A percentile compares a stretch with the other conserved stretches of the same genome.
These are phyloP conservation scores for Lentinula novae-zelandiae DNA, from an alignment of 1,284 basidiomycete genomes.

Conservation along the genomic window DNA sequence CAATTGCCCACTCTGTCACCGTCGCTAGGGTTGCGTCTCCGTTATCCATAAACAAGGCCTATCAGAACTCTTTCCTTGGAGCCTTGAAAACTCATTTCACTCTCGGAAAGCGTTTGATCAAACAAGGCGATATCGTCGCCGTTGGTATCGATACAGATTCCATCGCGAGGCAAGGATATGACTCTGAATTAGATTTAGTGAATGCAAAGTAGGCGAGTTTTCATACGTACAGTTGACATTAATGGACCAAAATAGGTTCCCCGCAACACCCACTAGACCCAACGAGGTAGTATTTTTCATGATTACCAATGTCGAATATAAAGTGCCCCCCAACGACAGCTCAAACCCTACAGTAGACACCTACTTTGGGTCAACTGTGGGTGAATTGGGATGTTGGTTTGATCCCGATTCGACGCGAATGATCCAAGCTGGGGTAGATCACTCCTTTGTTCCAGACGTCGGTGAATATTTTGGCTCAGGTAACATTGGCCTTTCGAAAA, in stretches of 20 bases:
- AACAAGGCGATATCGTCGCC: slow-evolving; percentile 79
- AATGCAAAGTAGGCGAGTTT: slow-evolving; percentile 17
- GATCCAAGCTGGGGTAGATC: slow-evolving; percentile 76
- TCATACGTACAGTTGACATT: not conserved
- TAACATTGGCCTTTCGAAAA: slow-evolving; percentile 23
- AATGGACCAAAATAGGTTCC: not conserved
- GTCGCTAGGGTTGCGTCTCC: slow-evolving; percentile 85
- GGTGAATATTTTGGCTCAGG: slow-evolving; percentile 52
- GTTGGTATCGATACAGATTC: slow-evolving; percentile 63
- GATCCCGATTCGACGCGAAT: slow-evolving; percentile 74
- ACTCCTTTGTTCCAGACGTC: slow-evolving; percentile 62
- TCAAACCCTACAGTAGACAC: slow-evolving; percentile 33
- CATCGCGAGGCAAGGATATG: slow-evolving; percentile 30
- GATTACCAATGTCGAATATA: slow-evolving; percentile 75
- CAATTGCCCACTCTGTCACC: slow-evolving; percentile 70
- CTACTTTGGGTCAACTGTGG: slow-evolving; percentile 48
- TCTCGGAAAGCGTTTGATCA: slow-evolving; percentile 57
- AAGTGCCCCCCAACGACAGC: slow-evolving; percentile 38
- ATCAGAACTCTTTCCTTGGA: slow-evolving; percentile 68
- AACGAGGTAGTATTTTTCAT: slow-evolving; percentile 63
- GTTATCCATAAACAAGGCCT: slow-evolving; percentile 67
- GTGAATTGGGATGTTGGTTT: slow-evolving; percentile 85
- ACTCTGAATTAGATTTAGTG: slow-evolving; percentile 17
- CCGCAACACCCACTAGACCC: slow-evolving; percentile 12
- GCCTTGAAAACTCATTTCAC: slow-evolving; percentile 72